These are phyloP conservation scores for Anethum foeniculum DNA, from an alignment of 140 eudicot genomes.

Conservation along the genomic window DNA sequence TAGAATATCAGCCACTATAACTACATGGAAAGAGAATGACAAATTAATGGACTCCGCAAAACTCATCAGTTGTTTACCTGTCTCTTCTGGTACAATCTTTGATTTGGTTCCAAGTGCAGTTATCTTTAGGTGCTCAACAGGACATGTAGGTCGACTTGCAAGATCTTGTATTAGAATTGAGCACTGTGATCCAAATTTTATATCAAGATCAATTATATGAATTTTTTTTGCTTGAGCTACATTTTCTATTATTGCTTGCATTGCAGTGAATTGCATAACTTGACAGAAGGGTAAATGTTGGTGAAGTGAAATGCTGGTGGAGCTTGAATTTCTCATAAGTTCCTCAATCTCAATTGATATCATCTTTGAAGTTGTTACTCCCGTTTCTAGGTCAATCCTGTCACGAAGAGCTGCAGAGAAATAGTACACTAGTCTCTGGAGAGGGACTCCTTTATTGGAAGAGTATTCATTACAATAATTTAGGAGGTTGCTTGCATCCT, in stretches of 20 bases:
- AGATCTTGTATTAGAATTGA: slow-evolving; percentile 27
- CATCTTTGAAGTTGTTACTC: neutral
- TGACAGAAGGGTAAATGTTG: slow-evolving; percentile 17
- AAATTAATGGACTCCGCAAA: slow-evolving; percentile 17
- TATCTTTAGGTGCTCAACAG: slow-evolving; percentile 24
- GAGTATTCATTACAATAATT: slow-evolving; percentile 6
- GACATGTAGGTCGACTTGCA: slow-evolving; percentile 6
- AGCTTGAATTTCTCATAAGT: neutral
- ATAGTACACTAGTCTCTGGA: slow-evolving; percentile 25
- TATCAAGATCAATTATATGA: slow-evolving; percentile 29
- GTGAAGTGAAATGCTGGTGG: slow-evolving; percentile 8
- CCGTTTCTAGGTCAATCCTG: slow-evolving; percentile 20
- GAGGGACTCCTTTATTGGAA: slow-evolving; percentile 4
- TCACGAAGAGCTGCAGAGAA: slow-evolving; percentile 26
- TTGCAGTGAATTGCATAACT: slow-evolving; percentile 17
- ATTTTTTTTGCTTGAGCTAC: slow-evolving; percentile 16
- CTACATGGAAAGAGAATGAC: slow-evolving; percentile 10
- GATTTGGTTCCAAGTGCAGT: slow-evolving; percentile 21
- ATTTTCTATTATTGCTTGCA: slow-evolving; percentile 27
- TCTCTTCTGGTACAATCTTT: slow-evolving; percentile 12
- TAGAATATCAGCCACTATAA: slow-evolving; percentile 11
- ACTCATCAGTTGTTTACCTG: slow-evolving; percentile 7
- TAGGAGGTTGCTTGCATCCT: slow-evolving; percentile 15
- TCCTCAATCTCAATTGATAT: neutral
- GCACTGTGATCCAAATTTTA: slow-evolving; percentile 13